Percentiles rank a stretch among this genome's conserved stretches.
phyloP scores from a whole-genome alignment of 139 green algal species.

The Closterium sp. region DNA sequence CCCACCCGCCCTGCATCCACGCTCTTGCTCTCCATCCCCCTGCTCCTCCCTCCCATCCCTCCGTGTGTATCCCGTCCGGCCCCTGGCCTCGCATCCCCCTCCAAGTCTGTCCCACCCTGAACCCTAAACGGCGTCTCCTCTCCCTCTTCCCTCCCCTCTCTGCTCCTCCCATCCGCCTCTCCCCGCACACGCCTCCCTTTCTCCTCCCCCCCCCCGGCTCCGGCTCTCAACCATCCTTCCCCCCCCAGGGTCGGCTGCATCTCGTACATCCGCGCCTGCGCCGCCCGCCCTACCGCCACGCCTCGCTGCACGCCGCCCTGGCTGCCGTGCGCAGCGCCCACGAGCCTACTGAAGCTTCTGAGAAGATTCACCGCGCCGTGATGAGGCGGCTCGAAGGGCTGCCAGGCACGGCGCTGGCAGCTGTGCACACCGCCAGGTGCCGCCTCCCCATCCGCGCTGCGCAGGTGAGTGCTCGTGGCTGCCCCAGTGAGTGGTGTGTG shows the following conservation, averaged over 20 bases:
- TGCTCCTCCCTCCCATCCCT: background rate
- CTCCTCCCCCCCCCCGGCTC: no score
- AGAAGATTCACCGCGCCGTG: background rate
- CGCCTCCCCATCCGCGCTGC: background rate
- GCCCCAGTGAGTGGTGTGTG: background rate
- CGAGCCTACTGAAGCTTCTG: background rate
- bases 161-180: background rate
- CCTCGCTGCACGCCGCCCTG: background rate
- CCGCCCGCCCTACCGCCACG: background rate
- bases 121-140: no score
- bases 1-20: background rate
- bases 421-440: background rate
- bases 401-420: background rate
- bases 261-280: background rate
- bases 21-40: no score
- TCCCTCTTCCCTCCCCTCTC: background rate
- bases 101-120: no score
- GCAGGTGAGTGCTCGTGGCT: background rate
- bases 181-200: no score
- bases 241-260: background rate
- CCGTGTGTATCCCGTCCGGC: no score
- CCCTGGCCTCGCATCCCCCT: no score
- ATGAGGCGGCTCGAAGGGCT: background rate
- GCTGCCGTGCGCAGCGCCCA: background rate
- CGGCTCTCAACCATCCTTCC: no score